These are phyloP conservation scores for Trichoderma aggressivum DNA, from an alignment of 2,329 filamentous ascomycete species.

Conservation along the genomic window DNA sequence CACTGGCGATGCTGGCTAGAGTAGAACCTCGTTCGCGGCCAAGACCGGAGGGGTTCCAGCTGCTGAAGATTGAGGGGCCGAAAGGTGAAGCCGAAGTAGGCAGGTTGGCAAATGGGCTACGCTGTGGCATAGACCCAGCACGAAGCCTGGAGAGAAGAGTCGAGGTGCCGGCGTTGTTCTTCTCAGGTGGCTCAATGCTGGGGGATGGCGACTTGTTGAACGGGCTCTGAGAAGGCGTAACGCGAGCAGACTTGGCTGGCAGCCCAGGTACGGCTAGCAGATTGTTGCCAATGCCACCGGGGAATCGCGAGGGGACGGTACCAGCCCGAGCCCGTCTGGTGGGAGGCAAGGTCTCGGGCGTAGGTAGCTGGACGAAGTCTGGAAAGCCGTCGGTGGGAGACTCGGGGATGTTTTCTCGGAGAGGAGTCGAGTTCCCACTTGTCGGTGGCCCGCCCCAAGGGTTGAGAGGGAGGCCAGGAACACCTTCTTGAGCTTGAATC, in stretches of 20 bases:
- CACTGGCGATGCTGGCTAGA: slow-evolving; percentile 75
- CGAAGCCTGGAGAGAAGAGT: slow-evolving; percentile 79
- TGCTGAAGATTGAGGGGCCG: slow-evolving; percentile 85
- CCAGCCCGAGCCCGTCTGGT: slow-evolving; percentile 83
- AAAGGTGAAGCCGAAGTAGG: slow-evolving; percentile 65
- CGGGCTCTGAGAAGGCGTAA: slow-evolving; percentile 81
- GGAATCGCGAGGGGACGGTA: slow-evolving; percentile 92
- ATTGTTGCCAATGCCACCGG: slow-evolving; percentile 63
- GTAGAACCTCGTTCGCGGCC: slow-evolving; percentile 83
- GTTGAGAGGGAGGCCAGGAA: slow-evolving; percentile 63
- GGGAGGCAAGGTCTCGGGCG: slow-evolving; percentile 63
- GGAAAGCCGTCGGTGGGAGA: slow-evolving; percentile 95
- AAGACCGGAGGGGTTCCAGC: slow-evolving; percentile 66
- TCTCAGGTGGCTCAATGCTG: slow-evolving; percentile 47
- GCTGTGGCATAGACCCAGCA: slow-evolving; percentile 91
- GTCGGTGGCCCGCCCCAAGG: slow-evolving; percentile 95
- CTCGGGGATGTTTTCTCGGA: slow-evolving; percentile 96
- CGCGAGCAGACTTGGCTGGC: slow-evolving; percentile 75
- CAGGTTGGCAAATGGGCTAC: slow-evolving; percentile 62
- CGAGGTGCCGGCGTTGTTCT: slow-evolving; percentile 52
- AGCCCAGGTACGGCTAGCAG: slow-evolving; percentile 53
- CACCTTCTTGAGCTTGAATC: slow-evolving; percentile 93
- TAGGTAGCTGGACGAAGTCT: slow-evolving; percentile 73
- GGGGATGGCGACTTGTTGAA: slow-evolving; percentile 67
- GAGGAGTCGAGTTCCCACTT: slow-evolving; percentile 91